These are phyloP conservation scores for Rhytidhysteron rufulum DNA, from an alignment of 2,329 filamentous ascomycete genomes.

Conservation along the genomic window DNA sequence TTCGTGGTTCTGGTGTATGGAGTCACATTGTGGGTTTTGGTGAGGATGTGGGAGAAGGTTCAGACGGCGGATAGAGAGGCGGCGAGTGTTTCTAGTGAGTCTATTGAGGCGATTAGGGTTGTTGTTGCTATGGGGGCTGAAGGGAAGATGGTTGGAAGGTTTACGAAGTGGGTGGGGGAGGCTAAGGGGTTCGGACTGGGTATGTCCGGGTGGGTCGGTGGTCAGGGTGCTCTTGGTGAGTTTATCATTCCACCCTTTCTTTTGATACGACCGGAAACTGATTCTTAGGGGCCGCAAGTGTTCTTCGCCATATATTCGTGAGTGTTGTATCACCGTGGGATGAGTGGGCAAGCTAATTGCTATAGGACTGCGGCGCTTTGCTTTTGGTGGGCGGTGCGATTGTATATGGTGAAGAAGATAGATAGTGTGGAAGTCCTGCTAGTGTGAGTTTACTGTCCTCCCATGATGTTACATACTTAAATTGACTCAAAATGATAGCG, in stretches of 20 bases:
- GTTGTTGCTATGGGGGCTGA: constrained; percentile 21
- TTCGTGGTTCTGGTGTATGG: constrained; percentile 19
- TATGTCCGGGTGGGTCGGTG: constrained; percentile 14
- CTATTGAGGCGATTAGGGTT: constrained; percentile 19
- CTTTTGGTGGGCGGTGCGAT: constrained; percentile 22
- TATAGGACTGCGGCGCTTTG: constrained; percentile 19
- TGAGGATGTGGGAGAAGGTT: constrained; percentile 13
- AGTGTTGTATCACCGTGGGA: not conserved
- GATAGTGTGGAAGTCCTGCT: constrained; percentile 14
- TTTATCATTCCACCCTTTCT: too few relatives aligned
- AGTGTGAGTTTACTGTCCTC: constrained; percentile 10
- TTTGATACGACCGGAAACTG: too few relatives aligned
- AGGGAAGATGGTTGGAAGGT: constrained; percentile 14
- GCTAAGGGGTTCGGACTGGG: constrained; percentile 8
- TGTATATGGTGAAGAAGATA: constrained; percentile 13
- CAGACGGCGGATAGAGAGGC: constrained; percentile 18
- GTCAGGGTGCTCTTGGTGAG: constrained; percentile 20
- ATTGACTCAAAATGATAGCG: constrained; percentile 10
- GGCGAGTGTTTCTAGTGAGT: constrained; percentile 14
- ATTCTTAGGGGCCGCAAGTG: too few relatives aligned
- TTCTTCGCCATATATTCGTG: constrained; percentile 23
- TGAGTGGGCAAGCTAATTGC: constrained; percentile 1
- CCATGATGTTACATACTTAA: not conserved
- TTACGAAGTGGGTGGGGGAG: constrained; percentile 9
- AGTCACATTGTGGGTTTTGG: constrained; percentile 14